phyloP scores from a whole-genome alignment of 2,329 filamentous ascomycete genomes.

The Penicillium sp. region DNA sequence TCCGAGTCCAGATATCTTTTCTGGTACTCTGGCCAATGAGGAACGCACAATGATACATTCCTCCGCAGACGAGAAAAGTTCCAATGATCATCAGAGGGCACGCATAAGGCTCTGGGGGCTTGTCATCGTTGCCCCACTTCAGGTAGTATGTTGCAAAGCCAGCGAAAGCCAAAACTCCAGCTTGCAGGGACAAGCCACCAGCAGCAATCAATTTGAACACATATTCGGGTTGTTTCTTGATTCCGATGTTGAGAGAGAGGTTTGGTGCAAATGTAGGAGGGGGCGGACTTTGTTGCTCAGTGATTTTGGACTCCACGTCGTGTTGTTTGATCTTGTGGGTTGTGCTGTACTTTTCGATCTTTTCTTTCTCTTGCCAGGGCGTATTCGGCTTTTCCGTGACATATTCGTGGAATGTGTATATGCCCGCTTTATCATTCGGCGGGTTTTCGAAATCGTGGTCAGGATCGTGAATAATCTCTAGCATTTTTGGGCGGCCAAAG shows the following conservation, averaged over 20 bases:
- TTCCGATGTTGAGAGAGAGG: slow-evolving; percentile 1
- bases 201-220: not conserved
- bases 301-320: not conserved
- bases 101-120: not conserved
- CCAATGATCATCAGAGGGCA: slow-evolving; percentile 15
- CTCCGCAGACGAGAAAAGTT: slow-evolving; percentile 14
- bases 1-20: slow-evolving; percentile 2
- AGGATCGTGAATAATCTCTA: slow-evolving; percentile 28
- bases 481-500: slow-evolving; percentile 15
- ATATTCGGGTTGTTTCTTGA: not conserved
- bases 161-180: not conserved
- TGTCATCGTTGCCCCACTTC: not conserved
- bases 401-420: slow-evolving; percentile 5
- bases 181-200: not conserved
- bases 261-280: not conserved
- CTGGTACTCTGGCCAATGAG: slow-evolving; percentile 18
- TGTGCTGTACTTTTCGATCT: not conserved
- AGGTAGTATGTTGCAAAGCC: not conserved
- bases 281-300: not conserved
- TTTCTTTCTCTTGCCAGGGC: not conserved
- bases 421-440: slow-evolving; percentile 1
- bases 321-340: not conserved
- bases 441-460: not conserved
- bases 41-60: slow-evolving; percentile 14
- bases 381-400: not conserved